Base-by-base conservation (phyloP, 805 yeast genomes). In the Candida suzukii region DNA sequence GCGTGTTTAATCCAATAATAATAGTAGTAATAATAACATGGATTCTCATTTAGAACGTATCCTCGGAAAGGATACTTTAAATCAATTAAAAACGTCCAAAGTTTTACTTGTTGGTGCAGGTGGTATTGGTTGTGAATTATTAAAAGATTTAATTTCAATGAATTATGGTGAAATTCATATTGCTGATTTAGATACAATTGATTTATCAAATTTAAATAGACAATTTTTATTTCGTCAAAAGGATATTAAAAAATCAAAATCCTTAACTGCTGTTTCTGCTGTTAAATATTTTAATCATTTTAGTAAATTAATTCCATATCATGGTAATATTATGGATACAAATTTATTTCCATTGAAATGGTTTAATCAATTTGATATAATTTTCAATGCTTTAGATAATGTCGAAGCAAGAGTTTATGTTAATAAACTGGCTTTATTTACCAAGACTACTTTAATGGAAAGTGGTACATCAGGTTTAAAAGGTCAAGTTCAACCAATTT, bases 181-280 rank as follows among this genome's bases (percentile, higher is more conserved):
- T 25, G 90, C 90, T n/a, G 99, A 93, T 63, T 70, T 93, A 42
- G 99, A 93, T 57, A 93, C 98, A 0, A 87, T 93, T 51, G 97
- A 95, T 48, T 67, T 93, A 26, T 83, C 95, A 41, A 93, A 93
- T 60, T 70, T 93, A 58, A 93, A 93, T 58, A 73, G 99, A 43
- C 99, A 93, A 60, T 93, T 93, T 54, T 66, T 93, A 41, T 93
- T 93, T 61, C 73, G 96, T 32, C 83, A 83, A 39, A 82, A 83
- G 52, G 98, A 93, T 58, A 90, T 93, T 49, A 90, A 88, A 56
- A 76, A 86, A 52, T 80, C 95, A 42, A 93, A 93, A 57, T 80
- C 97, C 0, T 61, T 76, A 16, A 91, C 95, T 0, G 96, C 96
- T 3, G 82, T 78, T 6, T 75, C 78, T 41, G 91, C 95, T 0